Base-by-base conservation (phyloP, 106 monocot genomes). In the Alisma plantagoaquatica region DNA sequence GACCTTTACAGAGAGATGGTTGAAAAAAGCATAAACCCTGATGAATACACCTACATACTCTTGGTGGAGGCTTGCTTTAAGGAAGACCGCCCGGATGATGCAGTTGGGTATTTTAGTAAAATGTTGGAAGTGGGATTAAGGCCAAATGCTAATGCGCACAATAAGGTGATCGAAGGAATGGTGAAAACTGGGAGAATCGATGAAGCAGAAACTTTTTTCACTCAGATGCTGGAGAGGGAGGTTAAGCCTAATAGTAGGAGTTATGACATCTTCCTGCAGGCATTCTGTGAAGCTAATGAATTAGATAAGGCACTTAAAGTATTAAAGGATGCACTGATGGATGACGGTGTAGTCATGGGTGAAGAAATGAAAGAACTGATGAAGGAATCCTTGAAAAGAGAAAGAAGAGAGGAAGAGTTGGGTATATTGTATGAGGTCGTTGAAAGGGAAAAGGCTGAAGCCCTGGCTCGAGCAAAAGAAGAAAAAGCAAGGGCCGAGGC, bases 401-500 rank as follows among this genome's bases (percentile, higher is more conserved):
- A 76, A 60, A 80, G 75, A 29, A 84, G 84, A 51, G 81, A 81
- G 23, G 71, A 75, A 27, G 93, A 94, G 18, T 57, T 94, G 25
- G 68, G 41, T 10, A 75, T 52, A 44, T 49, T 83, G 29, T 68
- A 70, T 47, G 84, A 89, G 71, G 84, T 81, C 22, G 88, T 82
- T 4, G 84, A 89, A 62, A 84, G 35, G 65, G 84, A 89, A 54
- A 96, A 89, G 61, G 87, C 83, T 16, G 93, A 87, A 56, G 74
- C 79, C 5, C 56, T 63, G 54, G 89, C 84, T 15, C 69, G 78
- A 50, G 84, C 72, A 2, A 89, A 68, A 16, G 92, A 92, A 46
- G 87, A 87, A 70, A 93, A 83, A 56, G 87, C 77, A 10, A 87
- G 70, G 61, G 80, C 72, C n/a, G 93, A 87, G 57, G 82, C 83